Evolutionary conservation across 2,329 filamentous ascomycete genomes (phyloP).

Genomic region (Colletotrichum siamense): DNA sequence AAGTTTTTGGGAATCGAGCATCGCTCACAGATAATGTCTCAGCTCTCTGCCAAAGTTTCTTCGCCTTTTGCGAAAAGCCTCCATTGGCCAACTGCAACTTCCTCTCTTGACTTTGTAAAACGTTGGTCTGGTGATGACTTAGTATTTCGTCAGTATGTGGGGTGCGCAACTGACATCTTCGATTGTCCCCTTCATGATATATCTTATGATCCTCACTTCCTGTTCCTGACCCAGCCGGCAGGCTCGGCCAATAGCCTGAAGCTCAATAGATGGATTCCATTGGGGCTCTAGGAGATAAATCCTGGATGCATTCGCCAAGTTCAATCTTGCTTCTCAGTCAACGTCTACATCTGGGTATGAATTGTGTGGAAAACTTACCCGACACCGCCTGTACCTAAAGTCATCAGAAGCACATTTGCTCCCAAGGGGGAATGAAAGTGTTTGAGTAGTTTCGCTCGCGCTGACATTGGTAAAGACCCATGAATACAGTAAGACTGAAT

Average conservation of each 20-base stretch:
- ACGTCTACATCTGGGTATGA: no score
- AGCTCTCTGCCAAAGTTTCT: background rate
- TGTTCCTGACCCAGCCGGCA: background rate
- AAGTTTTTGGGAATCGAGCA: no score
- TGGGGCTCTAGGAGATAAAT: background rate
- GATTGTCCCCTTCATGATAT: background rate
- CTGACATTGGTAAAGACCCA: background rate
- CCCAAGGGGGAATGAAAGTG: background rate
- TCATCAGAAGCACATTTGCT: background rate
- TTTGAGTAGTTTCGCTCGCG: background rate
- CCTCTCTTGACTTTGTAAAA: background rate
- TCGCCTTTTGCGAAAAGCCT: background rate
- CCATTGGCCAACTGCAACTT: background rate
- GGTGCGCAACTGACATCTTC: background rate
- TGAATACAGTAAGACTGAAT: background rate
- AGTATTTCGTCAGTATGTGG: fast-evolving
- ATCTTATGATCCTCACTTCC: background rate
- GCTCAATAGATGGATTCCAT: background rate
- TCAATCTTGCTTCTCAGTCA: background rate
- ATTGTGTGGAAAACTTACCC: no score
- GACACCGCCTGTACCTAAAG: background rate
- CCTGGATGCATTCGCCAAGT: background rate
- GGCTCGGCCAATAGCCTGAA: background rate
- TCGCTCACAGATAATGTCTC: background rate
- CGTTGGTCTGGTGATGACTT: background rate